Base-by-base conservation (phyloP, 768 basidiomycete genomes). In the Ramaria sp. region DNA sequence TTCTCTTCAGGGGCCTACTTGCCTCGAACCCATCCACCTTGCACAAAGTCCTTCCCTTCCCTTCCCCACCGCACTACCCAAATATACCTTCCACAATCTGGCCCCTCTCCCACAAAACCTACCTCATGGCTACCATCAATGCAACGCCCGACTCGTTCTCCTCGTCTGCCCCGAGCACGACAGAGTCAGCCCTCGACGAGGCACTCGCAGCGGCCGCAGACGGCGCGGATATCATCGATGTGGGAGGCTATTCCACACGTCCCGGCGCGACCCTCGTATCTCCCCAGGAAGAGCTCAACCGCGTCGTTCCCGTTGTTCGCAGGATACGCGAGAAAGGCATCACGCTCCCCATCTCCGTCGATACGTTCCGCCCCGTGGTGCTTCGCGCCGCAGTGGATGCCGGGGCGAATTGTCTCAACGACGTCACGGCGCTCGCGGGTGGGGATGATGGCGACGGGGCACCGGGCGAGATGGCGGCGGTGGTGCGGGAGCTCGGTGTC, bases 61-160 rank as follows among this genome's bases (percentile, higher is more conserved):
- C 87, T 37, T 32, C 48, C 3, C 60, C 55, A 27, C 69, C 59
- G 12, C 59, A 37, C 44, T 67, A 63, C 28, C 55, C 6, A 18
- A 36, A n/a, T 56, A 47, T 59, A 60, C 5, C 20, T 53, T 42
- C 52, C 52, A 41, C 4, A 62, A 62, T 20, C 56, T 61, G 60
- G 63, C 36, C 49, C 5, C 53, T 63, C 38, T 55, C 56, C 22
- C 34, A 41, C 20, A 76, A 73, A 61, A 85, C 88, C 0, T 76
- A 78, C 54, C 64, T 97, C 55, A 97, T 98, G 95, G 85, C 85
- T 0, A 96, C 89, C 0, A 76, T 99, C 55, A 97, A 98, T 64
- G 77, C 78, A 5, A 97, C 95, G 0, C 94, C 95, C 2, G 95
- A 99, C 68, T 96, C 94, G 0, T 97, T 97, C 69, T 97, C 94